A percentile compares a stretch with the other conserved stretches of the same genome.
Conservation (phyloP, 148 eudicot genomes). For the Persicaria maculosa region DNA sequence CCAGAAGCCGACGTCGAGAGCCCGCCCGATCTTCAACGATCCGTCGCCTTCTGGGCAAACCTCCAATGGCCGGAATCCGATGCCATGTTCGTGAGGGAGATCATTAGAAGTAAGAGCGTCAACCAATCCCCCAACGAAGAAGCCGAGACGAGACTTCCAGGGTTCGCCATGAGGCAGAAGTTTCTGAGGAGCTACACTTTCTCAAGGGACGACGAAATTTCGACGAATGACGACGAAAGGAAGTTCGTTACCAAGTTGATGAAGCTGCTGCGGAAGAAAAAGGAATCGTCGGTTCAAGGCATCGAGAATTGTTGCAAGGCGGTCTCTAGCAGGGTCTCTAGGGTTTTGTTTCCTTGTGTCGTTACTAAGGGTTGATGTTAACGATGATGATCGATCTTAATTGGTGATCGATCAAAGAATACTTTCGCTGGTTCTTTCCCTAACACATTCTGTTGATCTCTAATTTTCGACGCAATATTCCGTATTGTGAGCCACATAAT, state of each 20-base stretch:
- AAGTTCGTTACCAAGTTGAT: background rate
- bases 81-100: background rate
- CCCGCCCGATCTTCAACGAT: background rate
- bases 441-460: too few species aligned
- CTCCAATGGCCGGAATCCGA: background rate
- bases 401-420: too few species aligned
- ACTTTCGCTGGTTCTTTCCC: too few species aligned
- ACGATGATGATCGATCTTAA: background rate
- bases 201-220: background rate
- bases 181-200: background rate
- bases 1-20: background rate
- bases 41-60: background rate
- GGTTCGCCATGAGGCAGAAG: background rate
- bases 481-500: too few species aligned
- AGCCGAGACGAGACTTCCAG: background rate
- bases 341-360: background rate
- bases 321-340: background rate
- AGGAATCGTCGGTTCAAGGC: background rate
- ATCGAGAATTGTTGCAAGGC: background rate
- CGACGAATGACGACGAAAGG: background rate
- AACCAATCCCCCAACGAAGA: background rate
- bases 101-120: background rate
- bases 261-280: background rate
- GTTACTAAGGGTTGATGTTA: background rate
- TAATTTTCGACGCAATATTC: too few species aligned